Base-by-base conservation (phyloP, 2,329 filamentous ascomycete genomes). In the Fusarium beomiforme region DNA sequence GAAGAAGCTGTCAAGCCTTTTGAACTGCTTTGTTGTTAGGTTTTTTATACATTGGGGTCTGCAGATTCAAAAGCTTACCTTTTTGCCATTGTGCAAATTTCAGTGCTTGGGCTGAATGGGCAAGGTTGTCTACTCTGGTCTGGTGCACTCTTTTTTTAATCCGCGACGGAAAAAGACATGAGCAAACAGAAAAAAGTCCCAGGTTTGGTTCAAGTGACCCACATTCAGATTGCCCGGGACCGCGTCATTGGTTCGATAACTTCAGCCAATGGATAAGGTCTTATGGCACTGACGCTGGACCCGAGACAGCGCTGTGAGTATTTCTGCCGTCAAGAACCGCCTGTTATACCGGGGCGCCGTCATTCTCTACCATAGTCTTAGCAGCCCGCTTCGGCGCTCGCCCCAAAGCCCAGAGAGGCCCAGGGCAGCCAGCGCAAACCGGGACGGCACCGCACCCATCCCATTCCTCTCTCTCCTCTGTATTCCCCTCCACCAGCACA, bases 1-100 rank as follows among this genome's bases (percentile, higher is more conserved):
- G 83, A 81, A 37, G 85, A 81, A 68, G 83, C 84, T 55, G 79
- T 72, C 66, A 89, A 74, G 61, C 76, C 74, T 47, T 78, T 75
- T 77, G 80, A 81, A 71, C 83, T 86, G 69, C 24, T 54, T 63
- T 39, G 46, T 33, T 57, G 51, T 76, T 50, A 75, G 72, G 37
- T 71, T 57, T 70, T 49, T 21, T 64, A 21, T 64, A 56, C 6
- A 46, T 47, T 44, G 10, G 47, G 63, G 42, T 53, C 23, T 21
- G 8, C 26, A 59, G 61, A 53, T 44, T 41, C 31, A 23, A 33
- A 19, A 26, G 53, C 56, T 51, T 42, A 71, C 77, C 75, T 44
- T 71, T 78, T 78, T 23, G 66, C 75, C 77, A 78, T 78, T 42
- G 36, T 73, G 29, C 53, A 46, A 21, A 34, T 42, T 37, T 53